Conservation (phyloP, 306 rosid species). For the Cicer arietinum region DNA sequence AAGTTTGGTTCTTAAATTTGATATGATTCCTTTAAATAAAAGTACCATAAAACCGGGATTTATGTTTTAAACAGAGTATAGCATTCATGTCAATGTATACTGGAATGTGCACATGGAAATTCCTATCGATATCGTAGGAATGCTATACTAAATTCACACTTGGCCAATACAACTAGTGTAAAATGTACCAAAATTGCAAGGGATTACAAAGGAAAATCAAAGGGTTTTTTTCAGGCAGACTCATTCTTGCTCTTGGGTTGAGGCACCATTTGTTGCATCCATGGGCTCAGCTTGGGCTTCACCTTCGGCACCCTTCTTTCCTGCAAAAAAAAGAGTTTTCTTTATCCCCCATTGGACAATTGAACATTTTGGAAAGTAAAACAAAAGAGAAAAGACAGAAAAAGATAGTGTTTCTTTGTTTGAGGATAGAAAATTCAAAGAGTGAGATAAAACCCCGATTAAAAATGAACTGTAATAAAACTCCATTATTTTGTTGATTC, state of each 20-base stretch:
- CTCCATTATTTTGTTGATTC: too few species aligned
- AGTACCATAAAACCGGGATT: not conserved
- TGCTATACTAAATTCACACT: constrained; percentile 49
- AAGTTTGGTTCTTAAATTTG: constrained; percentile 11
- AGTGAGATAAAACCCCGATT: too few species aligned
- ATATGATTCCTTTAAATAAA: not conserved
- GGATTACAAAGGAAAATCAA: constrained; percentile 11
- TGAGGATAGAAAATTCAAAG: too few species aligned
- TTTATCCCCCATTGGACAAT: constrained; percentile 4
- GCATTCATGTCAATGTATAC: constrained; percentile 37
- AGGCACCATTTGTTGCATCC: constrained; percentile 64
- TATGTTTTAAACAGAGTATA: constrained; percentile 24
- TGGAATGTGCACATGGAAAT: constrained; percentile 31
- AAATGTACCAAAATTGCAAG: constrained; percentile 63
- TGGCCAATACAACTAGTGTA: constrained; percentile 57
- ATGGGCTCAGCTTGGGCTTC: constrained; percentile 64
- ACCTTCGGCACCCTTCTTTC: constrained; percentile 76
- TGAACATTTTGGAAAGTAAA: not conserved
- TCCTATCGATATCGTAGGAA: constrained; percentile 16
- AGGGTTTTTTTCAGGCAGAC: not conserved
- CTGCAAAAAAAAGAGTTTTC: constrained; percentile 47
- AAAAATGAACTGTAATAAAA: too few species aligned
- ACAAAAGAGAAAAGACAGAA: too few species aligned
- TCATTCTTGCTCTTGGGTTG: constrained; percentile 67
- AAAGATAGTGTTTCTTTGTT: too few species aligned